Evolutionary conservation across 257 asterid species (phyloP).

Genomic region (Nicotiana otophora): DNA sequence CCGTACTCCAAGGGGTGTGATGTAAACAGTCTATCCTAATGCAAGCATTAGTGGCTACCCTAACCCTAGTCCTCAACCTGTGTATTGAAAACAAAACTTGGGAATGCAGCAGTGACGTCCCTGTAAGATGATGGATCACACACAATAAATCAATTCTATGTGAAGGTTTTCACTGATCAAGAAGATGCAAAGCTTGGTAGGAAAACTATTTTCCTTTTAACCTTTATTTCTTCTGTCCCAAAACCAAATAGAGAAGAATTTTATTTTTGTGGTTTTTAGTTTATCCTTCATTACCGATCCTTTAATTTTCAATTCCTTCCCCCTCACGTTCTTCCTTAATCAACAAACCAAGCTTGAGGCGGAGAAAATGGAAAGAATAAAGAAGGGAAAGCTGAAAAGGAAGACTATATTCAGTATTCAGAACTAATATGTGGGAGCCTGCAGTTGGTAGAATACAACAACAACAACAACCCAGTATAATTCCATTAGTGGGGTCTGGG

Average conservation of each 20-base stretch:
- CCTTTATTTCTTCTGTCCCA: too few species aligned
- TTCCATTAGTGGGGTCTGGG: too few species aligned
- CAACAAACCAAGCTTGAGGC: neutral
- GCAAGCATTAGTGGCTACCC: too few species aligned
- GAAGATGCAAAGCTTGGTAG: too few species aligned
- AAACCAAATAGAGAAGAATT: neutral
- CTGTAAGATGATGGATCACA: neutral
- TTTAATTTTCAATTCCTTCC: too few species aligned
- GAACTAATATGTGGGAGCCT: neutral
- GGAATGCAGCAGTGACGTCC: neutral
- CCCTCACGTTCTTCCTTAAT: too few species aligned
- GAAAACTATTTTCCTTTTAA: neutral
- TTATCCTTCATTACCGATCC: too few species aligned
- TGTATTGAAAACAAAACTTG: slow-evolving; percentile 8
- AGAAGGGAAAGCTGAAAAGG: neutral
- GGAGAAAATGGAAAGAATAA: neutral
- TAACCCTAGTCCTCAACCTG: neutral
- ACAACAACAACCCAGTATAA: too few species aligned
- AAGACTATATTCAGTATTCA: too few species aligned
- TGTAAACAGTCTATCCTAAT: too few species aligned
- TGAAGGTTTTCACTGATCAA: neutral
- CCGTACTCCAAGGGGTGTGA: too few species aligned
- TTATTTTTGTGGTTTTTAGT: too few species aligned
- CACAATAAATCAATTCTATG: neutral
- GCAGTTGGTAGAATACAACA: neutral